Conservation (phyloP, 495 filamentous ascomycete species). For the Paragyromitra xinjiangensis region DNA sequence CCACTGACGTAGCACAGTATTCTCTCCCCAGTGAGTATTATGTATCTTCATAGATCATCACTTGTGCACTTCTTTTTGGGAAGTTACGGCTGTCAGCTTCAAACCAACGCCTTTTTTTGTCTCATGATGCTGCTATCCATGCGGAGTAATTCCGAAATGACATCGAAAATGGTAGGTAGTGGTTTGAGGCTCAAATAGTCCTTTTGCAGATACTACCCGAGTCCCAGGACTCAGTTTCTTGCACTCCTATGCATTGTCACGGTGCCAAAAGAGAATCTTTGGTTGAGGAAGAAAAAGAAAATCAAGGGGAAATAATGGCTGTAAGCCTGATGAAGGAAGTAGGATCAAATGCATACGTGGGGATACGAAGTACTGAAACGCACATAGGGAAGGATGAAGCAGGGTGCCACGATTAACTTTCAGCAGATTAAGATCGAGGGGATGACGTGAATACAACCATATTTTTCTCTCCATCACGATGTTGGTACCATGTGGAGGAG, state of each 20-base stretch:
- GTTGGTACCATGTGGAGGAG: neutral
- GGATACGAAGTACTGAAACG: neutral
- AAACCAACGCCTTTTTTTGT: neutral
- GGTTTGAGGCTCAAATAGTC: neutral
- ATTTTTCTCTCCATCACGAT: neutral
- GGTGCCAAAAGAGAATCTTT: neutral
- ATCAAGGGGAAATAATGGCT: neutral
- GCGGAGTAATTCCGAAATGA: neutral
- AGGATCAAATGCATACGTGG: neutral
- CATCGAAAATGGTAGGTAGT: neutral
- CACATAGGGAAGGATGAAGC: neutral
- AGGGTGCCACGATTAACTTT: neutral
- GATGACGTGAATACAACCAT: neutral
- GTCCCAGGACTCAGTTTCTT: neutral
- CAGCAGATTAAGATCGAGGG: neutral
- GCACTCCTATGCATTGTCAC: conserved; percentile 14
- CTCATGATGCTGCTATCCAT: conserved; percentile 10
- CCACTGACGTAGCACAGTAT: conserved; percentile 4
- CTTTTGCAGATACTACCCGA: neutral
- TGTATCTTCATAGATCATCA: neutral
- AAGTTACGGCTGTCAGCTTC: neutral
- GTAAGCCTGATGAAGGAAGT: neutral
- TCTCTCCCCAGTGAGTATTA: neutral
- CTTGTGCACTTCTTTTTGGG: neutral
- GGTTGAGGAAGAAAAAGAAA: neutral